Evolutionary conservation across 768 basidiomycete genomes (phyloP), one percentile per base, ranked within the genome.

Genomic region (Termitomyces sp.): DNA sequence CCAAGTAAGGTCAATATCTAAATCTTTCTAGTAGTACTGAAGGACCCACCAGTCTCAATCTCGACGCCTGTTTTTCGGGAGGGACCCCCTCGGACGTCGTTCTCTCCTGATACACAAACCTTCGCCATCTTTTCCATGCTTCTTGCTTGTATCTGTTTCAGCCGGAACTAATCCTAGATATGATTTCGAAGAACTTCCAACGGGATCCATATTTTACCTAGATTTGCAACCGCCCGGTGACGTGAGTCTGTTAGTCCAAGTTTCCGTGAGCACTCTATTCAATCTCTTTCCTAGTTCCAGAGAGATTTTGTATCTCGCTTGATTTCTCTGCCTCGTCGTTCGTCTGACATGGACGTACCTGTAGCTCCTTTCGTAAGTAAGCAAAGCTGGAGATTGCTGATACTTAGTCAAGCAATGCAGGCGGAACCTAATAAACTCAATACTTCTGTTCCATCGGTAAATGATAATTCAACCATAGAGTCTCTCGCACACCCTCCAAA

Each of bases 51-150:
- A 87, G 86, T 70, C 67, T 52, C 42, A 61, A 46, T 72, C 77
- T 8, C 67, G 72, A 31, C 77, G 69, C 32, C 64, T 96, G 9
- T 90, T 83, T 71, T 93, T 88, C 65, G 88, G 79, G 16, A 79
- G 92, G 53, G 93, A 96, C 69, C 91, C 92, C 3, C 79, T 94
- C 2, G 93, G 93, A 7, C 81, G 93, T 37, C 81, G 94, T 47
- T 94, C 93, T n/a, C 77, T 96, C 7, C 74, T 96, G 7, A 74
- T 91, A 32, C 88, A 88, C 57, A 74, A 70, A 57, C 87, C 88
- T 29, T 79, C 78, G 14, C 39, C 60, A 1, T 50, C 54, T 18
- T 71, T 71, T 5, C 84, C 87, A 0, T 79, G 78, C 59, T 74
- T 92, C 43, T 65, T 90, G 32, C 71, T 94, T 27, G 69, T 84